Conservation (phyloP, 176 grass and related monocot genomes). For the Urochloa ruziziensis region DNA sequence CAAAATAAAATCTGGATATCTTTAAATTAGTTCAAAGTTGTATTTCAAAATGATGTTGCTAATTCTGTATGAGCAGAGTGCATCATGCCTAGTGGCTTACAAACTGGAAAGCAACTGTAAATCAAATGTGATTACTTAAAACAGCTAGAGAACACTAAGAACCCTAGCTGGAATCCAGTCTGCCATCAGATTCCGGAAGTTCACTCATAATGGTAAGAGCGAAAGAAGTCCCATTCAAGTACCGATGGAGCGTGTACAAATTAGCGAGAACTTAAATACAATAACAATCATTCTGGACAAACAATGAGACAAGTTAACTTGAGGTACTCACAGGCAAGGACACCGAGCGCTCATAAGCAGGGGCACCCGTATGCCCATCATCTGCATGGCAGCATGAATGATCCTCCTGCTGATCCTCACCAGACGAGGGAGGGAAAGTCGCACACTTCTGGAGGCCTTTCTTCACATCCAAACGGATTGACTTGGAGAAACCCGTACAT, state of each 20-base stretch:
- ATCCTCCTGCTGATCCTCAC: not conserved
- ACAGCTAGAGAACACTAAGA: not conserved
- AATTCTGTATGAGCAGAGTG: not conserved
- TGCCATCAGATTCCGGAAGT: not conserved
- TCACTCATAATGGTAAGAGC: not conserved
- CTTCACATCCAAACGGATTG: not conserved
- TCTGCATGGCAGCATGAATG: not conserved
- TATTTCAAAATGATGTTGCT: not conserved
- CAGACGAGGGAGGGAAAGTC: slow-evolving; percentile 27
- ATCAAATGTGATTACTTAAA: not conserved
- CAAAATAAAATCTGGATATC: not conserved
- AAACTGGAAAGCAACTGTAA: not conserved
- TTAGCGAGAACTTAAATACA: not conserved
- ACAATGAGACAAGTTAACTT: not conserved
- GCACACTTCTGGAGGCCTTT: slow-evolving; percentile 42
- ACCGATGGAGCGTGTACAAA: not conserved
- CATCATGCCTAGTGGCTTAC: not conserved
- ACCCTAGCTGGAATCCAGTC: not conserved
- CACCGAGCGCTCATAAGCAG: slow-evolving; percentile 37
- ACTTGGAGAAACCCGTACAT: not conserved
- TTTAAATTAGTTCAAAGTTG: not conserved
- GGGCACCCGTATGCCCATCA: not conserved
- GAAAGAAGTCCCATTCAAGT: not conserved
- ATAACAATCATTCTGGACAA: not conserved
- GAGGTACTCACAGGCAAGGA: slow-evolving; percentile 55